Evolutionary conservation across 495 filamentous ascomycete species (phyloP).

Genomic region (Aspergillus egyptiacus): DNA sequence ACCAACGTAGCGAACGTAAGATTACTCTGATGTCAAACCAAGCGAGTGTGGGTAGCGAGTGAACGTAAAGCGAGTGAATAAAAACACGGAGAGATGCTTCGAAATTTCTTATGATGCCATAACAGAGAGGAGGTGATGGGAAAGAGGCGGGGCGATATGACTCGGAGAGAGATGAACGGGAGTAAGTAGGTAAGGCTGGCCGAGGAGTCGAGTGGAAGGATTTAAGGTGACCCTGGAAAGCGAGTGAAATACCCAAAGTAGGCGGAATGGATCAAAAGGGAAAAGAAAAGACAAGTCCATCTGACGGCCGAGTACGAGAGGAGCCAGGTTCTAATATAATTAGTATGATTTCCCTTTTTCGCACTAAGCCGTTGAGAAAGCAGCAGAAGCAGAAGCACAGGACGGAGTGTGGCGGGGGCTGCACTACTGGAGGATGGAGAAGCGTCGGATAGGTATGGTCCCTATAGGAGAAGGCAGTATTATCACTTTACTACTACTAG

Average conservation of each 20-base stretch:
- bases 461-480: too few species aligned
- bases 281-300: conserved; percentile 11
- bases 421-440: conserved; percentile 1
- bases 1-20: conserved; percentile 42
- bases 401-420: conserved; percentile 21
- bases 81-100: conserved; percentile 9
- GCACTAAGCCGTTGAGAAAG: conserved; percentile 17
- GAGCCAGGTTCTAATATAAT: conserved; percentile 13
- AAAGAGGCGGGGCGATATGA: conserved; percentile 12
- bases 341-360: conserved; percentile 7
- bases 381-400: conserved; percentile 4
- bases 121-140: conserved; percentile 21
- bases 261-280: conserved; percentile 18
- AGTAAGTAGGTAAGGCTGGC: conserved; percentile 2
- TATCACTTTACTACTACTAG: background rate
- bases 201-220: conserved; percentile 10
- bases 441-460: conserved; percentile 3
- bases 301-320: conserved; percentile 1
- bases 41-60: conserved; percentile 48
- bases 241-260: conserved; percentile 6
- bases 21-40: conserved; percentile 33
- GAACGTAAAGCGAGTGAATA: conserved; percentile 22
- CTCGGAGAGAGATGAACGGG: conserved; percentile 4
- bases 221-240: conserved; percentile 11
- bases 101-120: conserved; percentile 29